phyloP scores from a whole-genome alignment of 2,329 filamentous ascomycete species.

The Alternaria sp. region DNA sequence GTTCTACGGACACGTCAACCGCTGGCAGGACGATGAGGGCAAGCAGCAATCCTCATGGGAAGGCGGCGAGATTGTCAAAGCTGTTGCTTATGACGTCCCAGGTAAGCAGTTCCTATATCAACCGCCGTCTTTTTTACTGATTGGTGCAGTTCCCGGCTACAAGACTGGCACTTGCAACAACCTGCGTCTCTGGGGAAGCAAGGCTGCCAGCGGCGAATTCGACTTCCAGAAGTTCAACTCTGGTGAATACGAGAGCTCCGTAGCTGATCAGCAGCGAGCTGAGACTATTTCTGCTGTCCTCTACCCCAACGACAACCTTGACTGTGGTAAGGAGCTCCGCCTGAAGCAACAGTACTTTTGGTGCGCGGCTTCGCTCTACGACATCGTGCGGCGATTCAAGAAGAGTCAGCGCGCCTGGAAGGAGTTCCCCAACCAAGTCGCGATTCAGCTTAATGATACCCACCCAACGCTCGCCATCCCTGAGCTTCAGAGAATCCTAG shows the following conservation, averaged over 20 bases:
- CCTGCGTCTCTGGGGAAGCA: constrained; percentile 95
- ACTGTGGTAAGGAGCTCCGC: constrained; percentile 94
- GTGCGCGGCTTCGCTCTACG: constrained; percentile 94
- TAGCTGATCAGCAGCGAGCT: constrained; percentile 97
- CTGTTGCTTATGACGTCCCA: constrained; percentile 88
- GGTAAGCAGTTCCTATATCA: constrained; percentile 30
- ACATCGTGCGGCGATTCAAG: constrained; percentile 98
- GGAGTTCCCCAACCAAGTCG: constrained; percentile 92
- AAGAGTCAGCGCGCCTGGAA: constrained; percentile 91
- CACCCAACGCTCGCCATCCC: constrained; percentile 96
- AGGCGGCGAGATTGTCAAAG: constrained; percentile 89
- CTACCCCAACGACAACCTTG: constrained; percentile 97
- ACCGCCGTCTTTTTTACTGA: constrained; percentile 17
- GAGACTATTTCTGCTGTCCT: constrained; percentile 98
- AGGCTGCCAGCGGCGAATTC: constrained; percentile 95
- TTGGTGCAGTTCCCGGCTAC: constrained; percentile 81
- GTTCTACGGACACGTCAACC: constrained; percentile 88
- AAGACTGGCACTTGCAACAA: constrained; percentile 94
- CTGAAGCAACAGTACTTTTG: constrained; percentile 99
- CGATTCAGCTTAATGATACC: constrained; percentile 97
- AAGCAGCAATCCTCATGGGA: constrained; percentile 83
- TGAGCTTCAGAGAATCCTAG: constrained; percentile 89
- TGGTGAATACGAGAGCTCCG: constrained; percentile 96
- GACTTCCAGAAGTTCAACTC: constrained; percentile 99
- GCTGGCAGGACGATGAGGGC: constrained; percentile 74